Conservation (phyloP, 495 filamentous ascomycete genomes). For the Aspergillus sclerotioniger region DNA sequence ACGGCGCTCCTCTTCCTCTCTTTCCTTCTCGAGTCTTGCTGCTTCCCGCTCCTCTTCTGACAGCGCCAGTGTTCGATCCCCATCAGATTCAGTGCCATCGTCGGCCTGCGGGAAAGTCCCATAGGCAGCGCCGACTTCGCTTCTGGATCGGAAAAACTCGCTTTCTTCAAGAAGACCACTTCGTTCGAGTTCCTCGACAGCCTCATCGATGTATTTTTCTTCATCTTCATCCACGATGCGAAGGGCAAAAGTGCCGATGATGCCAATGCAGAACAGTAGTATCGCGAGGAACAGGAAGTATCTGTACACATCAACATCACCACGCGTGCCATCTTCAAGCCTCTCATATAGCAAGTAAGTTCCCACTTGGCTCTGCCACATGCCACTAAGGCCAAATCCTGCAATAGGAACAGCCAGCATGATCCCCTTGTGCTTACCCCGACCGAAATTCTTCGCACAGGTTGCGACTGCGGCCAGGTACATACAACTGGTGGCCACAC, state of each 20-base stretch:
- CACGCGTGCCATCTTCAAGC: slow-evolving; percentile 56
- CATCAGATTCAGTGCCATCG: slow-evolving; percentile 31
- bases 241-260: slow-evolving; percentile 71
- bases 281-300: slow-evolving; percentile 82
- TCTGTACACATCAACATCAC: slow-evolving; percentile 80
- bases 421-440: slow-evolving; percentile 81
- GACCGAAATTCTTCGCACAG: slow-evolving; percentile 95
- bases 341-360: slow-evolving; percentile 71
- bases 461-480: slow-evolving; percentile 86
- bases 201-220: slow-evolving; percentile 77
- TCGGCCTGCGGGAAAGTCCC: slow-evolving; percentile 47
- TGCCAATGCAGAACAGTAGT: slow-evolving; percentile 63
- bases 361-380: slow-evolving; percentile 92
- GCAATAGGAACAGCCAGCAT: slow-evolving; percentile 91
- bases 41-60: slow-evolving; percentile 49
- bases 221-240: slow-evolving; percentile 62
- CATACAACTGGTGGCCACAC: slow-evolving; percentile 79
- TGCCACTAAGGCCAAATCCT: slow-evolving; percentile 84
- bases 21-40: slow-evolving; percentile 44
- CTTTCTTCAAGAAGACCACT: slow-evolving; percentile 78
- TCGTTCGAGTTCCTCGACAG: slow-evolving; percentile 77
- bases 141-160: slow-evolving; percentile 54
- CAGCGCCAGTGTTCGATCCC: slow-evolving; percentile 28
- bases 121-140: slow-evolving; percentile 45
- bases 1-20: slow-evolving; percentile 62